These are phyloP conservation scores for Amphibolis antarctica DNA, from an alignment of 106 monocot genomes.

Conservation along the genomic window DNA sequence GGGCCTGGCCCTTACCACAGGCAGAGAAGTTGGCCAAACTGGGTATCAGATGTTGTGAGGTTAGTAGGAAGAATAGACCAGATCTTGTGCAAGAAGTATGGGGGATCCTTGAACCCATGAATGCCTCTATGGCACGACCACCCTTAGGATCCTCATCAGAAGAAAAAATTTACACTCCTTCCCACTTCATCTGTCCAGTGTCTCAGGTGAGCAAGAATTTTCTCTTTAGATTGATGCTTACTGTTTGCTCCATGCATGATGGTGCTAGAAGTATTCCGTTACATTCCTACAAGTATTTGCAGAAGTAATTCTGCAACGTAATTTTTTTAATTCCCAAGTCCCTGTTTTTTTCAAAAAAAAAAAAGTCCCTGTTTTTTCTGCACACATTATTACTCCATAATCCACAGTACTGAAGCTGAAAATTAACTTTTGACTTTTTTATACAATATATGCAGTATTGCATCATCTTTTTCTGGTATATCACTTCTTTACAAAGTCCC, in stretches of 20 bases:
- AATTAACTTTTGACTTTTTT: no score
- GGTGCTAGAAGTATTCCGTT: neutral
- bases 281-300: no score
- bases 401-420: no score
- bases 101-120: conserved; percentile 18
- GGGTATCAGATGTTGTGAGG: conserved; percentile 23
- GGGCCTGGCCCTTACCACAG: conserved; percentile 24
- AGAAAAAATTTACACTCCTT: conserved; percentile 1
- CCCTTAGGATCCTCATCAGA: neutral
- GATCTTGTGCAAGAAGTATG: conserved; percentile 9
- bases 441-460: no score
- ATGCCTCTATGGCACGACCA: neutral
- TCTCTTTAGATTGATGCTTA: neutral
- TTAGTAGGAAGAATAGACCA: conserved; percentile 10
- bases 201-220: conserved; percentile 12
- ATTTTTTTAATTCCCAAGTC: no score
- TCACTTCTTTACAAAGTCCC: no score
- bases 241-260: neutral
- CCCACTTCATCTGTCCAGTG: conserved; percentile 21
- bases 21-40: conserved; percentile 20
- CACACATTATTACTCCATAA: no score
- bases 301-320: no score
- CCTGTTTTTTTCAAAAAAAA: no score
- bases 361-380: no score
- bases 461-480: no score